phyloP scores from a whole-genome alignment of 192 early-diverging fungal genomes.

The Anaeromyces robustus region DNA sequence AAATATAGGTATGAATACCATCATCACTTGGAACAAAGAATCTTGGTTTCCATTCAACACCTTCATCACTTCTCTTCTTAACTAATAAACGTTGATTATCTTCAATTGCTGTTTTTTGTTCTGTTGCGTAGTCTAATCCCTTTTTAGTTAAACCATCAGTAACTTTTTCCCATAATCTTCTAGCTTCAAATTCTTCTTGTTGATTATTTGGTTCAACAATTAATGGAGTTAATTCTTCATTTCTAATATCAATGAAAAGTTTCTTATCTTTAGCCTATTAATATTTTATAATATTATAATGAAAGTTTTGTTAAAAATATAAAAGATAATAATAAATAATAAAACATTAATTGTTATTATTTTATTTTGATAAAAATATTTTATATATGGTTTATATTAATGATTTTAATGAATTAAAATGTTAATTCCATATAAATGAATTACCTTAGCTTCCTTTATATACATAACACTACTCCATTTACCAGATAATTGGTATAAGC shows the following conservation, averaged over 20 bases:
- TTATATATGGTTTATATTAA: too few species aligned
- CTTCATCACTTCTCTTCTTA: constrained; percentile 29
- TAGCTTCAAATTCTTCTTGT: constrained; percentile 71
- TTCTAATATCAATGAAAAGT: constrained; percentile 57
- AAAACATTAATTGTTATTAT: too few species aligned
- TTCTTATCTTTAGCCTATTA: not conserved
- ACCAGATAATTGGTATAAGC: constrained; percentile 68
- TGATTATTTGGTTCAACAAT: constrained; percentile 44
- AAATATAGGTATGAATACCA: not conserved
- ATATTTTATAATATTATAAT: too few species aligned
- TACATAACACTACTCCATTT: constrained; percentile 69
- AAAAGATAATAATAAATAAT: too few species aligned
- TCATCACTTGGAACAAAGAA: constrained; percentile 30
- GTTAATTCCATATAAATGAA: too few species aligned
- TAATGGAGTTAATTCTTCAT: constrained; percentile 49
- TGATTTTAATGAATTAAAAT: too few species aligned
- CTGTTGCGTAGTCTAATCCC: constrained; percentile 51
- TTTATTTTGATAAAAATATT: too few species aligned
- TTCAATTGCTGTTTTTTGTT: constrained; percentile 55
- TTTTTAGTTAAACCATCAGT: constrained; percentile 47
- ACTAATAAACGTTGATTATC: constrained; percentile 47
- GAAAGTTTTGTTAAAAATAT: too few species aligned
- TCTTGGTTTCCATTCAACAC: constrained; percentile 36
- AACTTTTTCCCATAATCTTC: constrained; percentile 58
- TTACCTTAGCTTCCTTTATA: not conserved